Evolutionary conservation across 2,329 filamentous ascomycete genomes (phyloP).

Genomic region (Aspergillus carbonarius): DNA sequence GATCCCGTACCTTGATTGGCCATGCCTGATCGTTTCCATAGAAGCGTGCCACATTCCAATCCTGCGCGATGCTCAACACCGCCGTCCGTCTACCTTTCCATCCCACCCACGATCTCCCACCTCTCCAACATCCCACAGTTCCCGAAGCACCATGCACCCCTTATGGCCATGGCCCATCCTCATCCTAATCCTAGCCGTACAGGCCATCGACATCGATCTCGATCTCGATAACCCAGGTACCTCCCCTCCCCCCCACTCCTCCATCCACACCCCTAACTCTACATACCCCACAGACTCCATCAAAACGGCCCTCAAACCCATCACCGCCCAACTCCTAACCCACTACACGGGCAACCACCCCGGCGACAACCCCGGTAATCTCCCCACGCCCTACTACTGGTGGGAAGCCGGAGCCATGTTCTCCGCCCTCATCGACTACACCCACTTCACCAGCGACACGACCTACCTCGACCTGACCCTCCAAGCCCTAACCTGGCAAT

Average conservation of each 20-base stretch:
- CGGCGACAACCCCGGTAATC: conserved; percentile 51
- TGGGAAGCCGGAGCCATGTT: conserved; percentile 49
- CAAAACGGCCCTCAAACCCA: conserved; percentile 45
- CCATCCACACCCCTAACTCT: background rate
- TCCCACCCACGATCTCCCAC: background rate
- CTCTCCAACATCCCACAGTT: background rate
- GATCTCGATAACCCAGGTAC: conserved; percentile 16
- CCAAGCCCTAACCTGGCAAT: conserved; percentile 40
- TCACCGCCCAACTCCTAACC: conserved; percentile 51
- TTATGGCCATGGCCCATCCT: conserved; percentile 13
- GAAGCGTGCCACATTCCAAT: background rate
- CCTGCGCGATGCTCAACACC: background rate
- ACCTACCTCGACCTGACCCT: conserved; percentile 40
- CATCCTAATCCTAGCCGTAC: conserved; percentile 10
- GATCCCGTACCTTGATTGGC: background rate
- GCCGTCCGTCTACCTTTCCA: too few relatives aligned
- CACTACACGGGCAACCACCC: conserved; percentile 52
- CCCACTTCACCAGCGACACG: conserved; percentile 44
- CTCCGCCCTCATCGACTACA: conserved; percentile 42
- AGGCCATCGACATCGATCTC: conserved; percentile 18
- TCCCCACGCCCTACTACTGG: conserved; percentile 51
- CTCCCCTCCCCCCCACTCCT: background rate
- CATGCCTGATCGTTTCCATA: background rate
- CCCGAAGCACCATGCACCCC: conserved; percentile 13
- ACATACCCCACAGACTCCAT: conserved; percentile 41